These are phyloP conservation scores for Ogataea chonburiensis DNA, from an alignment of 805 yeast species.

Conservation along the genomic window DNA sequence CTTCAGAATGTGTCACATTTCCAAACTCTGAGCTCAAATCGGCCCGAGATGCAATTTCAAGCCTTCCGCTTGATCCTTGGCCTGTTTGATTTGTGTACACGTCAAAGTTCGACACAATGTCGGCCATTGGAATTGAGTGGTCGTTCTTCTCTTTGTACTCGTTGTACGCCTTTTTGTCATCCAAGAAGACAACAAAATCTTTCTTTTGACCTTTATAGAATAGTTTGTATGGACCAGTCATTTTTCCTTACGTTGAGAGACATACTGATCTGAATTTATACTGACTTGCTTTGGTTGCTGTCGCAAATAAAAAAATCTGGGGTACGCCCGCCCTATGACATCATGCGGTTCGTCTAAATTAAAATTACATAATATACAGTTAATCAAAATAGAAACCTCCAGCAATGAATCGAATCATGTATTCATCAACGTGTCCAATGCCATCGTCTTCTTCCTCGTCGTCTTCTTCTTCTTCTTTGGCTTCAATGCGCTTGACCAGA, in stretches of 20 bases:
- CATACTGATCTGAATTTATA: conserved; percentile 31
- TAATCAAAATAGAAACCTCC: conserved; percentile 65
- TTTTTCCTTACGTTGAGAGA: background rate
- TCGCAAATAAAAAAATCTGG: conserved; percentile 4
- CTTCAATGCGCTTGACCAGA: conserved; percentile 22
- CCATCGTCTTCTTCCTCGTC: conserved; percentile 57
- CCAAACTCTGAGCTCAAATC: conserved; percentile 73
- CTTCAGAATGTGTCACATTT: conserved; percentile 48
- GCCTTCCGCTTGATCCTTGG: conserved; percentile 66
- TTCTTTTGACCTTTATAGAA: conserved; percentile 63
- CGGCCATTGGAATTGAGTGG: conserved; percentile 52
- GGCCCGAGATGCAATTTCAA: conserved; percentile 68
- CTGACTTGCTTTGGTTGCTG: conserved; percentile 26
- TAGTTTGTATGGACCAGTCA: conserved; percentile 41
- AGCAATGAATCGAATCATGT: conserved; percentile 89
- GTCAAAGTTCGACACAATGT: conserved; percentile 61
- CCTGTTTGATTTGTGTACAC: conserved; percentile 62
- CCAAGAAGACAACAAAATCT: conserved; percentile 68
- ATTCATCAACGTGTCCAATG: conserved; percentile 88
- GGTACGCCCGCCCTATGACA: conserved; percentile 10
- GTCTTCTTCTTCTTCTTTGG: conserved; percentile 26
- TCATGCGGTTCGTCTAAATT: conserved; percentile 11
- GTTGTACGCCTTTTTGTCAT: conserved; percentile 47
- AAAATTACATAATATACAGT: conserved; percentile 21
- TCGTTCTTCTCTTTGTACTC: conserved; percentile 52